phyloP scores from a whole-genome alignment of 805 yeast genomes.

The Wickerhamiella cacticola region DNA sequence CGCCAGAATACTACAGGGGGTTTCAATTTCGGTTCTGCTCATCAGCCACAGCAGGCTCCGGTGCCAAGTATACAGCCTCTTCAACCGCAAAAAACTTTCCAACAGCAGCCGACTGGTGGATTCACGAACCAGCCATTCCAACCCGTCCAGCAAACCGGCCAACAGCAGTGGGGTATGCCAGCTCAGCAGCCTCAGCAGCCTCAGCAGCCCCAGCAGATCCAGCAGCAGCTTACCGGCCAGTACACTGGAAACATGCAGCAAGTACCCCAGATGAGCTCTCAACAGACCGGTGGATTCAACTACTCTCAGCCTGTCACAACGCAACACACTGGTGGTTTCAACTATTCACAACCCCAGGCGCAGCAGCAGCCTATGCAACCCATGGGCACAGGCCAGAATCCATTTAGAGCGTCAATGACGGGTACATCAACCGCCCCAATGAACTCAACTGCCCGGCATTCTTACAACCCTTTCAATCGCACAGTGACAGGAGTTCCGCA shows the following conservation, averaged over 20 bases:
- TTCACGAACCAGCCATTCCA: background rate
- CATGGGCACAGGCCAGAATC: slow-evolving; percentile 7
- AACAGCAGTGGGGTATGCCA: background rate
- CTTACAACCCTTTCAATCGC: slow-evolving; percentile 2
- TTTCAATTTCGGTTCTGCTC: slow-evolving; percentile 4
- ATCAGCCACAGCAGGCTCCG: slow-evolving; percentile 2
- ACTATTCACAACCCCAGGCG: background rate
- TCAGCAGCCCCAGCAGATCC: background rate
- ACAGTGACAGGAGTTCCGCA: background rate
- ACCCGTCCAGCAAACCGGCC: background rate
- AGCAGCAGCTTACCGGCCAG: slow-evolving; percentile 8
- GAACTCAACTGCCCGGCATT: background rate
- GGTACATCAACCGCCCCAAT: background rate
- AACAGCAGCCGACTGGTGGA: slow-evolving; percentile 2
- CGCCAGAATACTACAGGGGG: slow-evolving; percentile 19
- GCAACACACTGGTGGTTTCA: slow-evolving; percentile 8
- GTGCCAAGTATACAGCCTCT: slow-evolving; percentile 1
- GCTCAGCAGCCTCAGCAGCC: background rate
- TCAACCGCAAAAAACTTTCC: background rate
- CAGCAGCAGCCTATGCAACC: slow-evolving; percentile 6
- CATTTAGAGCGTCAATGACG: slow-evolving; percentile 3
- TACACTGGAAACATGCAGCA: slow-evolving; percentile 2
- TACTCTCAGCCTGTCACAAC: background rate
- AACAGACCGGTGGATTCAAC: background rate
- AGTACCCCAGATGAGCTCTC: background rate